Evolutionary conservation across 1,139 yeast species (phyloP), one percentile per base, ranked within the genome.

Genomic region (Diutina mesorugosa): DNA sequence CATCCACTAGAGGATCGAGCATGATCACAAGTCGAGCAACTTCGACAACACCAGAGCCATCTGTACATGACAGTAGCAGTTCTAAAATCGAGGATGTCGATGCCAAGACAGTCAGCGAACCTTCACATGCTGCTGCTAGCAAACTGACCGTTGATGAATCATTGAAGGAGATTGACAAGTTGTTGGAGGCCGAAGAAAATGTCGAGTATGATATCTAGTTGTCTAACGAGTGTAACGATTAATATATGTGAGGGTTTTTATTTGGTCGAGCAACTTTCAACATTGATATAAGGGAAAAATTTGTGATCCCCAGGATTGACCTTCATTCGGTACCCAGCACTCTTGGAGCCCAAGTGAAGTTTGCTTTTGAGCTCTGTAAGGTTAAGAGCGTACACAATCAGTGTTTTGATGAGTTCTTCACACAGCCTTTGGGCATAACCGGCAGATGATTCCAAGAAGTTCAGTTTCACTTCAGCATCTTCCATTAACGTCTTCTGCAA

Each of bases 171-270:
- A 74, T 75, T 46, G 79, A 74, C 57, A 64, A 69, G 51, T 59
- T 73, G 59, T 64, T 75, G 21, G 76, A 72, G 1, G 74, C 69
- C 32, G 79, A 73, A 58, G 77, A 72, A n/a, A 66, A 70, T n/a
- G 74, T 72, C 6, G 75, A 73, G 30, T 74, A 74, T 60, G 72
- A 72, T 52, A 64, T 73, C 18, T 56, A 47, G 4, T 35, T 47
- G 62, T 61, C 55, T 66, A 67, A 45, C 16, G 26, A 18, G 47
- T 10, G 16, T 6, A 21, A 45, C n/a, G 47, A 45, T 45, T 45
- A 45, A 45, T 45, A 45, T n/a, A 45, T 45, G 47, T 21, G 28
- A 18, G 47, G 18, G 9, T n/a, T 45, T 45, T 45, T n/a, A 45
- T n/a, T n/a, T 45, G 2, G 47, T 8, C 5, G n/a, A 1, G 47